phyloP scores from a whole-genome alignment of 2,329 filamentous ascomycete genomes.

The Ramichloridium luteum region DNA sequence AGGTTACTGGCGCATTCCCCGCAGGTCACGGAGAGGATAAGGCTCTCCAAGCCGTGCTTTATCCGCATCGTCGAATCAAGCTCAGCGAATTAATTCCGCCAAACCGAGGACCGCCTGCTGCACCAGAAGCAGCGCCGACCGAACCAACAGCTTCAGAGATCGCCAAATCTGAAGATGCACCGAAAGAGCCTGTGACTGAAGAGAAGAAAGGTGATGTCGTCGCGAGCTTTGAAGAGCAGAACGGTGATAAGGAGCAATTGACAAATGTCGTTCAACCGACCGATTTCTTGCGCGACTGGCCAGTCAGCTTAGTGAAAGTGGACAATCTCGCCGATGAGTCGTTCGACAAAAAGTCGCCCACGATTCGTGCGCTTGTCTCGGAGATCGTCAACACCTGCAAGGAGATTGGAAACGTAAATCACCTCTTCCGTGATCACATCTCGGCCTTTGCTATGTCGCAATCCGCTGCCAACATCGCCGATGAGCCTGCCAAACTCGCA shows the following conservation, averaged over 20 bases:
- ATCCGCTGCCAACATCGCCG: conserved; percentile 84
- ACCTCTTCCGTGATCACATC: conserved; percentile 91
- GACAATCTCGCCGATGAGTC: conserved; percentile 85
- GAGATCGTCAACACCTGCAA: conserved; percentile 99
- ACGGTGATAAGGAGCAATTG: conserved; percentile 42
- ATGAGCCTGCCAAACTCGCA: conserved; percentile 87
- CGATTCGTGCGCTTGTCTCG: conserved; percentile 83
- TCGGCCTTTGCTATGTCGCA: conserved; percentile 95
- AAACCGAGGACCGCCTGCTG: conserved; percentile 31
- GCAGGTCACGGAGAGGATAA: conserved; percentile 63
- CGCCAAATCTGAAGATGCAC: conserved; percentile 3
- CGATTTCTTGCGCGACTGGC: conserved; percentile 79
- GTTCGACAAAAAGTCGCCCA: conserved; percentile 76
- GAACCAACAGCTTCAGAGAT: conserved; percentile 27
- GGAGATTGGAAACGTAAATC: conserved; percentile 87
- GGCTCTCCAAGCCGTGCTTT: conserved; percentile 81
- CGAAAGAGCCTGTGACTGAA: conserved; percentile 20
- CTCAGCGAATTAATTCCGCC: conserved; percentile 74
- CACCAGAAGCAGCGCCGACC: conserved; percentile 39
- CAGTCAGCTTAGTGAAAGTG: conserved; percentile 88
- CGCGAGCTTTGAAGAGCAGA: conserved; percentile 84
- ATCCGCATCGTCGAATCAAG: conserved; percentile 88
- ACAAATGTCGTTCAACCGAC: conserved; percentile 58
- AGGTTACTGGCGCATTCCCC: conserved; percentile 92
- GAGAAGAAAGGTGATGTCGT: conserved; percentile 89